These are phyloP conservation scores for Cladosporium sp. DNA, from an alignment of 2,329 filamentous ascomycete genomes.

Conservation along the genomic window DNA sequence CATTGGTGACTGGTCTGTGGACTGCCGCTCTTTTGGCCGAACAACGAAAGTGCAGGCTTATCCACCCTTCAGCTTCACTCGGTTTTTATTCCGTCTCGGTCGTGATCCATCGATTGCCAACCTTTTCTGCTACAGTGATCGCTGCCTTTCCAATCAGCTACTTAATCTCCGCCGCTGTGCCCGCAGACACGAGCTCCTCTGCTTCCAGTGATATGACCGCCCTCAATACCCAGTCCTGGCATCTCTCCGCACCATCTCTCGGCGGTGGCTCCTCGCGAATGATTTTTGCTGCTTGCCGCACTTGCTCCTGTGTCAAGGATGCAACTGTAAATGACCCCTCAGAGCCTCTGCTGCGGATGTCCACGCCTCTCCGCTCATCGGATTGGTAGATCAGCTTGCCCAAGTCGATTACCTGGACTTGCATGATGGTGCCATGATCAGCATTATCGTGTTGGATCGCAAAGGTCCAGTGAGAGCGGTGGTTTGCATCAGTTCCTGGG, in stretches of 20 bases:
- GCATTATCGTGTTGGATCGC: slow-evolving; percentile 4
- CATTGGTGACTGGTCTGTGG: not conserved
- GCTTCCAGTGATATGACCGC: slow-evolving; percentile 18
- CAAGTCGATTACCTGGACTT: not conserved
- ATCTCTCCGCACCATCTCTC: slow-evolving; percentile 18
- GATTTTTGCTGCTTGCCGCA: slow-evolving; percentile 3
- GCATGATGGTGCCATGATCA: not conserved
- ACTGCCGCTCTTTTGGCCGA: not conserved
- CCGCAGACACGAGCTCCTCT: slow-evolving; percentile 19
- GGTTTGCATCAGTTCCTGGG: slow-evolving; percentile 6
- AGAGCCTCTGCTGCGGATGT: slow-evolving; percentile 14
- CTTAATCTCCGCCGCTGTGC: not conserved
- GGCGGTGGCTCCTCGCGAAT: slow-evolving; percentile 19
- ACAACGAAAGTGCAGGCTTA: not conserved
- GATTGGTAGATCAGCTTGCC: slow-evolving; percentile 14
- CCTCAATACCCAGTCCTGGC: slow-evolving; percentile 22
- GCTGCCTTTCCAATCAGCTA: not conserved
- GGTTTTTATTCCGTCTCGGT: not conserved
- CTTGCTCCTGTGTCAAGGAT: slow-evolving; percentile 1
- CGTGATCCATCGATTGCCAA: not conserved
- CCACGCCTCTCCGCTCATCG: slow-evolving; percentile 14
- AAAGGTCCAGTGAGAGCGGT: slow-evolving; percentile 20
- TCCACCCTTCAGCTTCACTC: not conserved
- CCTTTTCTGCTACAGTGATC: not conserved
- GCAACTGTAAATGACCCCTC: slow-evolving; percentile 17